These are phyloP conservation scores for Metarhizium humberi DNA, from an alignment of 2,329 filamentous ascomycete species.

Conservation along the genomic window DNA sequence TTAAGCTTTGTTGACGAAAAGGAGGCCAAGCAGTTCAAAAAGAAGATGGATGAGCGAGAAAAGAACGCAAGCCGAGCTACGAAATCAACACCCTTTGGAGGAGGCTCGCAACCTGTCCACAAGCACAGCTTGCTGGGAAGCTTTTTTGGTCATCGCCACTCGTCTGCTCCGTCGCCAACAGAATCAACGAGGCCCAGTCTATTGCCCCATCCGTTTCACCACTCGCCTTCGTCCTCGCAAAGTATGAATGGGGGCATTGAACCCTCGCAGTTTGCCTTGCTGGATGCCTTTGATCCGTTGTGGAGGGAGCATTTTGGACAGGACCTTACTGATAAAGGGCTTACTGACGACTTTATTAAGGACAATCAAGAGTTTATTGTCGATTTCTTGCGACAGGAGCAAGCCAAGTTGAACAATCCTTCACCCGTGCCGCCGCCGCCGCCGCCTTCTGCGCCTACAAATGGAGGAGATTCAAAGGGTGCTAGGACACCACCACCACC, in stretches of 20 bases:
- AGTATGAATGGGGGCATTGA: slow-evolving; percentile 35
- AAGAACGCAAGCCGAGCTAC: slow-evolving; percentile 92
- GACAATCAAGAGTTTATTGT: slow-evolving; percentile 62
- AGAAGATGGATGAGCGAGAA: slow-evolving; percentile 94
- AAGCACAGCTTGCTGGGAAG: slow-evolving; percentile 47
- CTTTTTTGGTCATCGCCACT: slow-evolving; percentile 53
- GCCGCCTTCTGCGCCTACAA: slow-evolving; percentile 14
- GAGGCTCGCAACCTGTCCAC: slow-evolving; percentile 28
- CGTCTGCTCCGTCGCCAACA: slow-evolving; percentile 46
- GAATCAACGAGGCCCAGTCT: slow-evolving; percentile 42
- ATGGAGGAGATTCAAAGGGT: slow-evolving; percentile 21
- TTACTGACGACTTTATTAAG: slow-evolving; percentile 57
- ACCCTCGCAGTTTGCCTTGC: slow-evolving; percentile 48
- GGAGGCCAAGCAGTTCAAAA: slow-evolving; percentile 92
- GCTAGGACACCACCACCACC: slow-evolving; percentile 27
- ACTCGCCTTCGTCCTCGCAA: slow-evolving; percentile 32
- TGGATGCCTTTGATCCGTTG: slow-evolving; percentile 55
- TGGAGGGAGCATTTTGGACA: slow-evolving; percentile 60
- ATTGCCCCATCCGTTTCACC: slow-evolving; percentile 24
- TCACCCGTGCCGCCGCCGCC: slow-evolving; percentile 15
- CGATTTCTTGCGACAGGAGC: slow-evolving; percentile 51
- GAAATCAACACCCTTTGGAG: slow-evolving; percentile 65
- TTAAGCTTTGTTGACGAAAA: slow-evolving; percentile 95
- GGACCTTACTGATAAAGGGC: slow-evolving; percentile 51
- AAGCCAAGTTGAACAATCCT: slow-evolving; percentile 26